A percentile compares a stretch with the other conserved stretches of the same genome.
phyloP scores from a whole-genome alignment of 176 grass and related monocot genomes.

The Musa beccarii region DNA sequence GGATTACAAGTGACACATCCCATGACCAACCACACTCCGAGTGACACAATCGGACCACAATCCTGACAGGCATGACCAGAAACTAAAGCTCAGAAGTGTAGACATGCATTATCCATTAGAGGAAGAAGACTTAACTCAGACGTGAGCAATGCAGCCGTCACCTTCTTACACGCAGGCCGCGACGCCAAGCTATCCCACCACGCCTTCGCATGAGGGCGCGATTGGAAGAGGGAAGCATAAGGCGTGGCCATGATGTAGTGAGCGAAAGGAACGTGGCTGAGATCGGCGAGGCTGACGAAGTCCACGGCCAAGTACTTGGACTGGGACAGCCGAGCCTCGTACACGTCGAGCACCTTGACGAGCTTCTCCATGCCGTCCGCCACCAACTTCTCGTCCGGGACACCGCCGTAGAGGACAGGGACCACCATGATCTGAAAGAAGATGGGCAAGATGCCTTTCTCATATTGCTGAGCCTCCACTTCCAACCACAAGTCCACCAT shows the following conservation, averaged over 20 bases:
- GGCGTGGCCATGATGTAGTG: constrained; percentile 18
- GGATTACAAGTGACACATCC: no score
- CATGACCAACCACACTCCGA: no score
- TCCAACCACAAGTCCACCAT: constrained; percentile 22
- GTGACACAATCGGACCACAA: no score
- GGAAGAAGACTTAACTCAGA: not conserved
- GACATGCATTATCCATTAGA: no score
- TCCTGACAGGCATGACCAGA: no score
- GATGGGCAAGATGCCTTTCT: not conserved
- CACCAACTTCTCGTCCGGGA: constrained; percentile 5
- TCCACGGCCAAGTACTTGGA: constrained; percentile 19
- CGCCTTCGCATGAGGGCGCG: constrained; percentile 4
- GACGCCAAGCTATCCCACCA: constrained; percentile 8
- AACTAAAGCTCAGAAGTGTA: no score
- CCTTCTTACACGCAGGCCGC: constrained; percentile 2
- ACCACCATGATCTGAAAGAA: constrained; percentile 13
- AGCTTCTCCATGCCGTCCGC: constrained; percentile 17
- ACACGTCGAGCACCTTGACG: constrained; percentile 8
- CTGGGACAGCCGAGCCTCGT: constrained; percentile 12
- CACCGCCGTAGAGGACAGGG: not conserved
- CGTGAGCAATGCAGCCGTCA: not conserved
- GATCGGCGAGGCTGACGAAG: constrained; percentile 18
- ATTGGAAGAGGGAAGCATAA: not conserved
- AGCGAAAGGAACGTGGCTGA: constrained; percentile 10
- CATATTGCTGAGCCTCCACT: constrained; percentile 24